Evolutionary conservation across 805 yeast species (phyloP), one percentile per base, ranked within the genome.

Genomic region (Spathaspora passalidarum): DNA sequence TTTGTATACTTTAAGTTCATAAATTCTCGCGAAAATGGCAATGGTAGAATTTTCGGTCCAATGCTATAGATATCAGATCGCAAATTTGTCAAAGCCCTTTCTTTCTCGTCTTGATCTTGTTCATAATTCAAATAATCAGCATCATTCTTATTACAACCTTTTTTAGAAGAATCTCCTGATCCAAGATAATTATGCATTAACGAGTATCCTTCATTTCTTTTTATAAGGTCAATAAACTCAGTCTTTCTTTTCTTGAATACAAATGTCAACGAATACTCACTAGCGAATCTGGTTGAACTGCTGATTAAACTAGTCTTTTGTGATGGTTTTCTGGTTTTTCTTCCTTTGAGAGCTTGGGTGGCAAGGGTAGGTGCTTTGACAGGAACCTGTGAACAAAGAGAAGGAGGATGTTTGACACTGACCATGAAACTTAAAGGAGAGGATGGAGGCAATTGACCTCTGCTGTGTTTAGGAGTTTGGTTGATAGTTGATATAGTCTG

Each of bases 11-110:
- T 46, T 17, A 50, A 42, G 3, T 38, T 25, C 23, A 19, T 26
- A 35, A 48, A 50, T 23, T 45, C 48, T 7, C 13, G 13, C 1
- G 47, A 35, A 29, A 50, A 50, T 29, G 54, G 54, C 4, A 19
- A 18, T 16, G 48, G 49, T 17, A 49, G 40, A 10, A 35, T 40
- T 14, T 40, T 42, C n/a, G 52, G 44, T 3, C 47, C 52, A 34
- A 38, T 36, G 8, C 22, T 22, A 35, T 29, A 46, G 11, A 39
- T 45, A 8, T 42, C 46, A 5, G 36, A 25, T 8, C 42, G 10
- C 13, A 39, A 39, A 22, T 17, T 11, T 18, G 42, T 9, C 11
- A 8, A 11, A 10, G 42, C 8, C 11, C 10, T 29, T 16, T 29
- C 34, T 14, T 39, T 17, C 8, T 29, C 42, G 2, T 25, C 42